These are phyloP conservation scores for Lupinus albus DNA, from an alignment of 306 rosid species.

Conservation along the genomic window DNA sequence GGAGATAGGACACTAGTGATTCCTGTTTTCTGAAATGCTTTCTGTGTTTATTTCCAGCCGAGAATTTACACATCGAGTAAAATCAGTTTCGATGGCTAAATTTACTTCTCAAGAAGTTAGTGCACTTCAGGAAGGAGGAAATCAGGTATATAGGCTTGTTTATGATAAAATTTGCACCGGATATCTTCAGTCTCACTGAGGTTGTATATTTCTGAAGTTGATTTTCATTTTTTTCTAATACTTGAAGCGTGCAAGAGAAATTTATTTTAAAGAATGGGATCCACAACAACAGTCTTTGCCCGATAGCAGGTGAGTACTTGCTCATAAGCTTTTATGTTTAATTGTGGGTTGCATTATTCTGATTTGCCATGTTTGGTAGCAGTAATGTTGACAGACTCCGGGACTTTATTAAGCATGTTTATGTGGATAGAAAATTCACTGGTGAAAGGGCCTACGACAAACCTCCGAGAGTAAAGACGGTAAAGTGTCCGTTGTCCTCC, in stretches of 20 bases:
- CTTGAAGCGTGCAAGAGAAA: slow-evolving; percentile 73
- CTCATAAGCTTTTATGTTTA: slow-evolving; percentile 20
- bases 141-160: slow-evolving; percentile 58
- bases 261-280: slow-evolving; percentile 86
- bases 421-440: slow-evolving; percentile 76
- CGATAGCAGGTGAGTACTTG: slow-evolving; percentile 67
- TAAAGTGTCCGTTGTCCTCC: slow-evolving; percentile 40
- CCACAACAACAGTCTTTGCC: slow-evolving; percentile 66
- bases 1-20: slow-evolving; percentile 19
- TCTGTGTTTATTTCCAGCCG: slow-evolving; percentile 63
- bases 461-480: slow-evolving; percentile 67
- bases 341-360: slow-evolving; percentile 42
- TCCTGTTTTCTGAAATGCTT: slow-evolving; percentile 38
- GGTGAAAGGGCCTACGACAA: slow-evolving; percentile 72
- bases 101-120: slow-evolving; percentile 87
- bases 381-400: slow-evolving; percentile 85
- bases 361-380: slow-evolving; percentile 54
- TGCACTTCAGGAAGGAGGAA: slow-evolving; percentile 95
- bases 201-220: slow-evolving; percentile 27
- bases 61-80: slow-evolving; percentile 92
- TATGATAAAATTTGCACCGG: slow-evolving; percentile 18
- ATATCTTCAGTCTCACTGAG: slow-evolving; percentile 34
- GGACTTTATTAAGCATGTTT: slow-evolving; percentile 82
- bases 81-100: slow-evolving; percentile 88
- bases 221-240: slow-evolving; percentile 32